Base-by-base conservation (phyloP, 108 stramenopile genomes). In the Cylindrotheca fusiformis region DNA sequence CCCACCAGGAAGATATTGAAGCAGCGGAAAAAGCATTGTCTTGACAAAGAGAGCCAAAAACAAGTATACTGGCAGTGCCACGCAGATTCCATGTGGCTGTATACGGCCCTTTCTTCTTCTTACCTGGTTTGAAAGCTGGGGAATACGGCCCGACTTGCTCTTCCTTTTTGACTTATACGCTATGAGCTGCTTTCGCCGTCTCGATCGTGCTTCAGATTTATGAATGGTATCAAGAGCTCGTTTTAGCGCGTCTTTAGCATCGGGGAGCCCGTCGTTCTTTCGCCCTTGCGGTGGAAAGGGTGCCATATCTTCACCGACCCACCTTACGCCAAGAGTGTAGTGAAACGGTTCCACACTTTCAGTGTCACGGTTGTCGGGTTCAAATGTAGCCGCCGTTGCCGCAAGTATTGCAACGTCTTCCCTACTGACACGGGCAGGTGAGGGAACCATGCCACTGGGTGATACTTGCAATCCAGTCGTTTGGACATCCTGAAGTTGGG, bases 361-460 rank as follows among this genome's bases (percentile, higher is more conserved):
- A 44, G 46, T 29, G 4, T 65, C 56, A 2, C 28, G 31, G n/a
- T 68, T 59, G 52, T 32, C 48, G 10, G 46, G 41, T 8, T 57
- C 28, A 52, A 76, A 76, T 20, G 82, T 55, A 30, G 86, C 77
- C 3, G 85, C 46, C 17, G 84, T 71, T 17, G 80, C 77, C 0
- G 82, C 89, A n/a, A 90, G 51, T 5, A 82, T 59, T 10, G 89
- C 85, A 29, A 90, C 84, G 60, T 90, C 89, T n/a, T 85, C 85
- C 23, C 79, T 66, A 45, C 89, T 80, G 1, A 90, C 69, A 2
- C 56, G 26, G 2, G 77, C 65, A 6, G 89, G 89, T 28, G 32
- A 63, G 4, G 76, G 77, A 5, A 90, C 65, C 20, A 22, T 63
- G 20, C 85, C 85, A 23, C 51, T 67, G 6, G 68, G 53, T 58